Conservation (phyloP, 148 eudicot species). For the Camellia lanceoleosa region DNA sequence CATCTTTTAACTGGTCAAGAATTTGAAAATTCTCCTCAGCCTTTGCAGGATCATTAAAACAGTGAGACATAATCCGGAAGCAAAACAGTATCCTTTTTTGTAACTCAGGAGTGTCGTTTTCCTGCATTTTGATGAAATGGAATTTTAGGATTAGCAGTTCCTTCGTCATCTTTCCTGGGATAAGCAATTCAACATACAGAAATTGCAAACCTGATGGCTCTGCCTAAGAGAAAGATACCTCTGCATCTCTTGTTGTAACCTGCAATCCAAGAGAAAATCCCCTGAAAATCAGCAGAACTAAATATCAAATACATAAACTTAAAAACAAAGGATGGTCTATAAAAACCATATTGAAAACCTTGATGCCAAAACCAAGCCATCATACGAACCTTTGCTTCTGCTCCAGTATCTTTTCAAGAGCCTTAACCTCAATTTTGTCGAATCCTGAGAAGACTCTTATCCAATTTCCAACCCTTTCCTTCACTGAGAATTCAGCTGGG, state of each 20-base stretch:
- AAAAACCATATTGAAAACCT: conserved; percentile 4
- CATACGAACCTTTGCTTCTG: conserved; percentile 84
- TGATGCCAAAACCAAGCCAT: conserved; percentile 13
- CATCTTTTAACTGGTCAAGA: conserved; percentile 93
- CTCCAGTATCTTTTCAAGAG: conserved; percentile 90
- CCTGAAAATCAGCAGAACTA: conserved; percentile 29
- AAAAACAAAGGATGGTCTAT: neutral
- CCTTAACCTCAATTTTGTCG: conserved; percentile 92
- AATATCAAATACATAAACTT: neutral
- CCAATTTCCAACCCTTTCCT: conserved; percentile 70
- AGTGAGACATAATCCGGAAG: conserved; percentile 81
- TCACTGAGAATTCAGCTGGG: conserved; percentile 65
- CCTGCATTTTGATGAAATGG: conserved; percentile 46
- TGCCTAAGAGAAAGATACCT: conserved; percentile 88
- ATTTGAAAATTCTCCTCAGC: conserved; percentile 78
- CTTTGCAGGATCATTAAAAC: conserved; percentile 72
- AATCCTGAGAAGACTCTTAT: conserved; percentile 58
- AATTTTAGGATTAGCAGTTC: conserved; percentile 8
- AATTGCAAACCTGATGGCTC: conserved; percentile 57
- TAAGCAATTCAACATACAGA: neutral
- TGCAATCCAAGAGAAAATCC: conserved; percentile 38
- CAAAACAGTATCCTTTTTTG: conserved; percentile 61
- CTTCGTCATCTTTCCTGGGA: neutral
- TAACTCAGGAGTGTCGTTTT: conserved; percentile 56
- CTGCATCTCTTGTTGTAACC: conserved; percentile 95